Evolutionary conservation across 2,329 filamentous ascomycete genomes (phyloP).

Genomic region (Venturia effusa): DNA sequence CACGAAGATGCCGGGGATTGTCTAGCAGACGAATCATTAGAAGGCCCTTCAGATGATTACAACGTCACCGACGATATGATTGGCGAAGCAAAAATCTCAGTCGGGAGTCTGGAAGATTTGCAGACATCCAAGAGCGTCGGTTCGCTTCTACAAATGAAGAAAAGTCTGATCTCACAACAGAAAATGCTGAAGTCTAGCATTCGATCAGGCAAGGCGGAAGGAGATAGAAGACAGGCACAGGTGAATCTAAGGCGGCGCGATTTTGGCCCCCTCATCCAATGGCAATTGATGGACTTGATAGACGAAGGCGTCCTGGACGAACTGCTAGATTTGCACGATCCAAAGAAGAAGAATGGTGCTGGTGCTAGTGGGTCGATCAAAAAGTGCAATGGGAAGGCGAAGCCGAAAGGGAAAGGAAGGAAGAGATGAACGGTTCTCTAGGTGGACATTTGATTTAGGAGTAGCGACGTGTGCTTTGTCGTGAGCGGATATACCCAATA

Average conservation of each 20-base stretch:
- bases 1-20: not conserved
- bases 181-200: conserved; percentile 5
- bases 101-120: not conserved
- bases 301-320: not conserved
- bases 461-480: not conserved
- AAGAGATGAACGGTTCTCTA: not conserved
- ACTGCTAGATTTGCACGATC: not conserved
- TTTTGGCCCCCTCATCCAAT: not conserved
- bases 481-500: not conserved
- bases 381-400: not conserved
- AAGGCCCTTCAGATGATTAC: not conserved
- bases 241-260: not conserved
- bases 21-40: not conserved
- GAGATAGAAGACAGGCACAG: not conserved
- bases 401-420: not conserved
- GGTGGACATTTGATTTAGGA: not conserved
- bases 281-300: not conserved
- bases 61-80: not conserved
- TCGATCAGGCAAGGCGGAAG: not conserved
- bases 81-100: not conserved
- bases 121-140: not conserved
- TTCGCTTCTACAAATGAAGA: not conserved
- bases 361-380: not conserved
- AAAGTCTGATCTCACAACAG: not conserved
- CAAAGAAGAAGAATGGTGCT: not conserved